A percentile compares a stretch with the other conserved stretches of the same genome.
phyloP scores from a whole-genome alignment of 108 stramenopile species.

The Skeletonema marinoi region DNA sequence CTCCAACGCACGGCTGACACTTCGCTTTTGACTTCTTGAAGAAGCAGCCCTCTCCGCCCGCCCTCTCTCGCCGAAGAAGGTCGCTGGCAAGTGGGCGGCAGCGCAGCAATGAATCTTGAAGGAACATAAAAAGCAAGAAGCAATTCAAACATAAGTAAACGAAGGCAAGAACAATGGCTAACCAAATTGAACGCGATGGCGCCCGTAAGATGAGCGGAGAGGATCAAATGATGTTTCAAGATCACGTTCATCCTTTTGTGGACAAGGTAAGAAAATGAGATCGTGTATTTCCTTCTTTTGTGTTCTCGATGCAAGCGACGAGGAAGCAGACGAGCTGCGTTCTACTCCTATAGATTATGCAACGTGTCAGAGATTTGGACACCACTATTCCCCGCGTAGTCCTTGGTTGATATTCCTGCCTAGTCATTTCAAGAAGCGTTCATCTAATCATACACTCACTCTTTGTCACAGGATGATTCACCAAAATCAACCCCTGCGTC shows the following conservation, averaged over 20 bases:
- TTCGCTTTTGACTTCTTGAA: not conserved
- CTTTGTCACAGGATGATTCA: conserved; percentile 2
- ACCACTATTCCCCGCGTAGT: not conserved
- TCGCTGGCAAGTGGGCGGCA: too few relatives aligned
- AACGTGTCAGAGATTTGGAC: not conserved
- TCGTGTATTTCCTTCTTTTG: not conserved
- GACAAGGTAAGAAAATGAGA: conserved; percentile 25
- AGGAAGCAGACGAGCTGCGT: not conserved
- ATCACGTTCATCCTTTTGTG: conserved; percentile 22
- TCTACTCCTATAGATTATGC: too few relatives aligned
- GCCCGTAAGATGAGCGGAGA: conserved; percentile 39
- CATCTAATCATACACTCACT: not conserved
- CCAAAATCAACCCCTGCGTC: conserved; percentile 29
- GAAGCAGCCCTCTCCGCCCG: too few relatives aligned
- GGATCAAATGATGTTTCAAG: conserved; percentile 48
- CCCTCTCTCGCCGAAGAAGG: too few relatives aligned
- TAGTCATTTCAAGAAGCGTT: not conserved
- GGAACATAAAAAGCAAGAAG: not conserved
- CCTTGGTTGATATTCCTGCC: not conserved
- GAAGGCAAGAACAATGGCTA: not conserved
- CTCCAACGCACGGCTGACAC: too few relatives aligned
- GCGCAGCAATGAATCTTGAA: not conserved
- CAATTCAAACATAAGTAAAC: not conserved
- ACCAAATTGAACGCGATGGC: conserved; percentile 4
- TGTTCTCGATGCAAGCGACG: not conserved